These are phyloP conservation scores for Phytomonas sp. DNA, from an alignment of 208 protist genomes.

Conservation along the genomic window DNA sequence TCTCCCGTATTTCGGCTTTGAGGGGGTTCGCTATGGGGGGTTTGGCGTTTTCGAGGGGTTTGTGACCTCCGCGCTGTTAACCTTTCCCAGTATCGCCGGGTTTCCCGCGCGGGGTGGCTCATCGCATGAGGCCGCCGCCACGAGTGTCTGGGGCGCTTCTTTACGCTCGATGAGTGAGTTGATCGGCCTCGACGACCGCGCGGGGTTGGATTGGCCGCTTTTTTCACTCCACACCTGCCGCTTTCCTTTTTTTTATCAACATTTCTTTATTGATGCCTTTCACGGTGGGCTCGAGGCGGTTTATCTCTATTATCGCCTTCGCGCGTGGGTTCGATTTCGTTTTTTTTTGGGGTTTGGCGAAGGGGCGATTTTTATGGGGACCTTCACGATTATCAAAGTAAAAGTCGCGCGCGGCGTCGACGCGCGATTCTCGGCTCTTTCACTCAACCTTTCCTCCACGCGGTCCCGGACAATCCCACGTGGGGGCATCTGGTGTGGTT, in stretches of 20 bases:
- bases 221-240: slow-evolving; percentile 33
- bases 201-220: slow-evolving; percentile 58
- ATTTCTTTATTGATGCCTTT: slow-evolving; percentile 38
- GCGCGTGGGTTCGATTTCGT: slow-evolving; percentile 15
- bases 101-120: too few species aligned
- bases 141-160: slow-evolving; percentile 62
- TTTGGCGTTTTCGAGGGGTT: not conserved
- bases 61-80: not conserved
- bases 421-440: slow-evolving; percentile 24
- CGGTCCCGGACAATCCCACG: slow-evolving; percentile 30
- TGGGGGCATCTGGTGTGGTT: slow-evolving; percentile 28
- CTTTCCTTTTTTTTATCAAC: slow-evolving; percentile 19
- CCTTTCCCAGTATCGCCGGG: not conserved
- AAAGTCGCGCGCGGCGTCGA: slow-evolving; percentile 15
- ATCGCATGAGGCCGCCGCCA: slow-evolving; percentile 5
- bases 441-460: slow-evolving; percentile 50
- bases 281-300: slow-evolving; percentile 65
- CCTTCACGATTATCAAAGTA: not conserved
- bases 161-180: slow-evolving; percentile 52
- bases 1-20: too few species aligned
- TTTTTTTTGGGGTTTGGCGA: not conserved
- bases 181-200: slow-evolving; percentile 37
- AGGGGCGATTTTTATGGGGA: not conserved
- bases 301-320: slow-evolving; percentile 27
- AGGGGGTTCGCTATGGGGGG: not conserved